Base-by-base conservation (phyloP, 805 yeast species). In the Cyberlindnera lachancei region DNA sequence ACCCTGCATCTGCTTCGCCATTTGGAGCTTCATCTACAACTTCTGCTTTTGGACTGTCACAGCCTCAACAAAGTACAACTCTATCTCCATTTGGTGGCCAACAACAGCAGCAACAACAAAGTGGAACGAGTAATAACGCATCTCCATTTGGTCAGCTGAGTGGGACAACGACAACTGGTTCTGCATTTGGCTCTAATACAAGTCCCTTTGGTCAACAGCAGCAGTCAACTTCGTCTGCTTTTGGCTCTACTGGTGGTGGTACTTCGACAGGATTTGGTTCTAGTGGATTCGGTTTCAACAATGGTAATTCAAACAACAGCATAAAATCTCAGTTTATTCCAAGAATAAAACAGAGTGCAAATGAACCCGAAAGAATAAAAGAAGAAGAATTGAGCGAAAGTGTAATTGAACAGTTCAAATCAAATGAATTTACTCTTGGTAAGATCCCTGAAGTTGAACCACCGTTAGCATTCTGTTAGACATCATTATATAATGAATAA, bases 371-470 rank as follows among this genome's bases (percentile, higher is more conserved):
- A 36, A 56, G 42, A 8, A 41, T 53, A 0, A 45, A 44, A 3
- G 45, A 55, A 5, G 61, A 56, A 0, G 71, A 68, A 4, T 43
- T 76, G 4, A 57, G 69, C 29, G 68, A 66, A 5, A 57, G 47
- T 3, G 62, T 75, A 0, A 29, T 61, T 8, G 60, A 56, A 6
- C 66, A 68, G 15, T 85, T 82, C 50, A 50, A 63, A 39, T 61
- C 70, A 1, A 42, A 48, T 0, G 33, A 37, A 5, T 82, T 82
- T 42, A 48, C 54, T n/a, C 45, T 81, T 20, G 90, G 88, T 0
- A 55, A 57, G 17, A 73, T 82, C 3, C 94, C 94, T 0, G 90
- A 80, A 37, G 45, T 73, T 6, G 75, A 86, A 3, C 92, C 94
- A 6, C 87, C 92, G 2, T 25, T 64, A 8, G 65, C 62, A 33